These are phyloP conservation scores for Cytospora leucostoma DNA, from an alignment of 2,329 filamentous ascomycete species.

Conservation along the genomic window DNA sequence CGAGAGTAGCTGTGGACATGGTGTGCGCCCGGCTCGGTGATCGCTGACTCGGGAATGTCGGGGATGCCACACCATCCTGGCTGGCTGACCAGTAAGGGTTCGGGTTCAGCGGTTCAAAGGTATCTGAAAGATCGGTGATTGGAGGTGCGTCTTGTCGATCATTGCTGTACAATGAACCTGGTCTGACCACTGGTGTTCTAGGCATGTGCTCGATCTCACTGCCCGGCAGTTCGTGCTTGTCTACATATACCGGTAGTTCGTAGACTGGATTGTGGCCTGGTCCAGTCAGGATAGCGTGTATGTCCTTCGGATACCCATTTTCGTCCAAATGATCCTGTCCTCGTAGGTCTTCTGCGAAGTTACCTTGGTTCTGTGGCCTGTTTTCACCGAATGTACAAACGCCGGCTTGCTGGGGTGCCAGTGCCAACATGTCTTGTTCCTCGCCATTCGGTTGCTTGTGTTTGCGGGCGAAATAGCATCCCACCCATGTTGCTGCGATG, in stretches of 20 bases:
- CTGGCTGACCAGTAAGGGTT: neutral
- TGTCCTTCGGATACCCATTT: neutral
- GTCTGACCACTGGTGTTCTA: neutral
- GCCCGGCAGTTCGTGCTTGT: neutral
- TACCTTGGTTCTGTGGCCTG: neutral
- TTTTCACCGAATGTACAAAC: neutral
- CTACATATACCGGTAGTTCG: neutral
- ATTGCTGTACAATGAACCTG: neutral
- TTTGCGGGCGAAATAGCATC: neutral
- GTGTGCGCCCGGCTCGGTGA: neutral
- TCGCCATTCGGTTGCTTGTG: neutral
- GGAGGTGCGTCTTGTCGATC: neutral
- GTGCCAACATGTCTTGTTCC: neutral
- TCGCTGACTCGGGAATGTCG: neutral
- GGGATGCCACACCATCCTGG: neutral
- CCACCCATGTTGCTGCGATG: neutral
- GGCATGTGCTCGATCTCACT: neutral
- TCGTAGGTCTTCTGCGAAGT: neutral
- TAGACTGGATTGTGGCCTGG: neutral
- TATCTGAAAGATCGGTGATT: neutral
- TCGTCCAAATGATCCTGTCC: neutral
- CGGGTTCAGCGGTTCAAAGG: neutral
- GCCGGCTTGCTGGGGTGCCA: neutral
- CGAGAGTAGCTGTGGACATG: neutral
- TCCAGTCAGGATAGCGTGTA: neutral